A percentile compares a stretch with the other conserved stretches of the same genome.
phyloP scores from a whole-genome alignment of 2,329 filamentous ascomycete species.

The Zasmidium angulare region DNA sequence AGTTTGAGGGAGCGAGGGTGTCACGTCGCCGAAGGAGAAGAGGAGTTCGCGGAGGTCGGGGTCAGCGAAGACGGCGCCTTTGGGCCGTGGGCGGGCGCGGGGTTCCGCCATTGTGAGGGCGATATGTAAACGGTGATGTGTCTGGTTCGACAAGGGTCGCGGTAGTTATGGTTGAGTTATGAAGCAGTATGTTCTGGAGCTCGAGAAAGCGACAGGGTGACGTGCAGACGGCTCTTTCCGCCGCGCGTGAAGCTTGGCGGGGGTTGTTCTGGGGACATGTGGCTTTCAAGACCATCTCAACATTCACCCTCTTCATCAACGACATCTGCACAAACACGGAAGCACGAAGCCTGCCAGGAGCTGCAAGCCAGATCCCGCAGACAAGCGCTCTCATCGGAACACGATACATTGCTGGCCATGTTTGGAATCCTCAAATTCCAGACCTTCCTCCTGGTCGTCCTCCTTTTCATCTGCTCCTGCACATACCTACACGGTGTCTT shows the following conservation, averaged over 20 bases:
- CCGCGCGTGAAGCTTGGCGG: background rate
- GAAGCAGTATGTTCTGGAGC: background rate
- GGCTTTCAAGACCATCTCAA: background rate
- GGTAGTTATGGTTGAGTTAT: background rate
- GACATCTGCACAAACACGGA: background rate
- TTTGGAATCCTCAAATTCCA: slow-evolving; percentile 99
- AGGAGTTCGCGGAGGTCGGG: slow-evolving; percentile 57
- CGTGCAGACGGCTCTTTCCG: background rate
- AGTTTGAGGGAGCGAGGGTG: slow-evolving; percentile 76
- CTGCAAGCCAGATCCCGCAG: too few species aligned
- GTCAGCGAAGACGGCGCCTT: slow-evolving; percentile 47
- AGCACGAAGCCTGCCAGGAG: too few species aligned
- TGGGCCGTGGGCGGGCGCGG: slow-evolving; percentile 48
- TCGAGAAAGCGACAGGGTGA: background rate
- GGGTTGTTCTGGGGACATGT: too few species aligned
- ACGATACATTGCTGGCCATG: slow-evolving; percentile 47
- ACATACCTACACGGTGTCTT: slow-evolving; percentile 90
- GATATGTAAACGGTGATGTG: too few species aligned
- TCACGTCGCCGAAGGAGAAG: slow-evolving; percentile 74
- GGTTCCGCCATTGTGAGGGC: slow-evolving; percentile 45
- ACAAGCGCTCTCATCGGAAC: background rate
- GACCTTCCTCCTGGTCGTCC: slow-evolving; percentile 87
- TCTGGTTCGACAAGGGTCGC: too few species aligned
- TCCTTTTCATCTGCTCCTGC: slow-evolving; percentile 94
- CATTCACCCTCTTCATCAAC: too few species aligned